Percentiles rank a stretch among this genome's conserved stretches.
Evolutionary conservation across 1,284 basidiomycete genomes (phyloP).

Genomic region (Ceratobasidium sp.): DNA sequence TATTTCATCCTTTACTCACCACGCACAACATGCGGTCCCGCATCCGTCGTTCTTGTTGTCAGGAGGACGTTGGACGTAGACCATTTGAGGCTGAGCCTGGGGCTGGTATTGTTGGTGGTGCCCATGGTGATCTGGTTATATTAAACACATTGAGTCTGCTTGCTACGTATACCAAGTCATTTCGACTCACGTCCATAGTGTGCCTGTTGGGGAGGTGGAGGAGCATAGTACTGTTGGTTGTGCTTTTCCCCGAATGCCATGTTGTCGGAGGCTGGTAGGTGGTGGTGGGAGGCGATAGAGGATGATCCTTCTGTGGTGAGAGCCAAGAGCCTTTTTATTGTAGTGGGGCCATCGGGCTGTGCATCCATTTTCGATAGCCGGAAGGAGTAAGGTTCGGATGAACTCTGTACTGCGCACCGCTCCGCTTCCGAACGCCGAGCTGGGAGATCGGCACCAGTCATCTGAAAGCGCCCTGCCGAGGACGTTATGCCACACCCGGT

Average conservation of each 20-base stretch:
- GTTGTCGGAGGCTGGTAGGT: not conserved
- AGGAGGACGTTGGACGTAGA: constrained; percentile 15
- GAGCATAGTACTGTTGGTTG: constrained; percentile 13
- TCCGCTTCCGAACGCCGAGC: not conserved
- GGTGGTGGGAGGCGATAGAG: not conserved
- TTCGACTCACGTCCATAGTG: constrained; percentile 17
- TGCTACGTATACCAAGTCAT: not conserved
- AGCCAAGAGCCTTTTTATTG: not conserved
- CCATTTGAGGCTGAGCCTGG: constrained; percentile 27
- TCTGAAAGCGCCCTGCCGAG: not conserved
- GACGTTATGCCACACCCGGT: not conserved
- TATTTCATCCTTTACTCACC: not conserved
- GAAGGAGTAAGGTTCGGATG: not conserved
- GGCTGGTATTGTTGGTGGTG: constrained; percentile 35
- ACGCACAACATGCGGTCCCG: constrained; percentile 9
- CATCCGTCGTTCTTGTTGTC: constrained; percentile 1
- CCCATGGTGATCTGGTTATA: constrained; percentile 13
- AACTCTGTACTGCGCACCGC: not conserved
- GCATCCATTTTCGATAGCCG: not conserved
- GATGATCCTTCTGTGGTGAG: not conserved
- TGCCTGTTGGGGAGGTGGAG: constrained; percentile 28
- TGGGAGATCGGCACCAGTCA: not conserved
- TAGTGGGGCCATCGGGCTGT: constrained; percentile 8
- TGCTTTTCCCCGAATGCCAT: constrained; percentile 24
- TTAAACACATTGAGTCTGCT: not conserved